These are phyloP conservation scores for Aspergillus sp. DNA, from an alignment of 2,329 filamentous ascomycete genomes.

Conservation along the genomic window DNA sequence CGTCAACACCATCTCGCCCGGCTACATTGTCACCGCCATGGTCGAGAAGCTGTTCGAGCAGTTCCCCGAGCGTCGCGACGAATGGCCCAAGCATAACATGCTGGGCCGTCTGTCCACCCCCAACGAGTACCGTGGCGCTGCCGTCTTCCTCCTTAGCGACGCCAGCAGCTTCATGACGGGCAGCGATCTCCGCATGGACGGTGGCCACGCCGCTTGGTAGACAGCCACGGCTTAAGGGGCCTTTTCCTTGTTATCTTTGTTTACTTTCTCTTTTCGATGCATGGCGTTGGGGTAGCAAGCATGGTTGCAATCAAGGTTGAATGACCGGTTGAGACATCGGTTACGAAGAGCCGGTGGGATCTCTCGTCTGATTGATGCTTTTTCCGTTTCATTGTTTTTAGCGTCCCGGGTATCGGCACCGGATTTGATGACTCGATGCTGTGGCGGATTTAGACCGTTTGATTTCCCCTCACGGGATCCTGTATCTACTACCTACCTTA, in stretches of 20 bases:
- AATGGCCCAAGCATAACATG: conserved; percentile 87
- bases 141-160: conserved; percentile 48
- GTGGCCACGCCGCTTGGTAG: conserved; percentile 56
- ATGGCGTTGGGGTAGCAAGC: conserved; percentile 12
- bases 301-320: neutral
- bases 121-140: conserved; percentile 64
- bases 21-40: conserved; percentile 49
- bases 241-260: conserved; percentile 3
- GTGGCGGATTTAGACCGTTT: conserved; percentile 10
- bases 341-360: neutral
- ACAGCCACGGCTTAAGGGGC: conserved; percentile 1
- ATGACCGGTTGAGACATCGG: neutral
- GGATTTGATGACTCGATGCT: neutral
- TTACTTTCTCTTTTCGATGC: conserved; percentile 5
- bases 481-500: conserved; percentile 1
- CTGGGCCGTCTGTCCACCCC: conserved; percentile 66
- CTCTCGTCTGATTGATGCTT: neutral
- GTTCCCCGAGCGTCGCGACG: conserved; percentile 75
- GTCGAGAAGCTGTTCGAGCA: conserved; percentile 47
- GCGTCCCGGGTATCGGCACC: conserved; percentile 7
- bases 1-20: conserved; percentile 49
- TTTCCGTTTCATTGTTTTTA: conserved; percentile 3
- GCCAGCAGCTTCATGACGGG: conserved; percentile 58
- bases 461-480: neutral
- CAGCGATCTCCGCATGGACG: conserved; percentile 54